Evolutionary conservation across 2,329 filamentous ascomycete species (phyloP).

Genomic region (Exophiala dermatitidis): DNA sequence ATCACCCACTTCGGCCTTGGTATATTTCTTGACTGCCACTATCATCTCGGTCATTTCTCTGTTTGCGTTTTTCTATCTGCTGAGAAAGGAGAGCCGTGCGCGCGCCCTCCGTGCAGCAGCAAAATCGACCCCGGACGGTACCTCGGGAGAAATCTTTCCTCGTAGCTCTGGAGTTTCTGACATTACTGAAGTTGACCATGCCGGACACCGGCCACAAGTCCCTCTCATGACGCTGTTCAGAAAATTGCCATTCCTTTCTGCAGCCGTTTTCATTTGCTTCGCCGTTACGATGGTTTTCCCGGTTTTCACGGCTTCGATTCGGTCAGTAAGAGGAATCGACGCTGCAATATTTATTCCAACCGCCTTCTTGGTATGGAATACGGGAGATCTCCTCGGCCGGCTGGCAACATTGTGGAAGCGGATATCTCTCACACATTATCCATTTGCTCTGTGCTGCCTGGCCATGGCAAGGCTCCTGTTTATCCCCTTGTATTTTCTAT

Average conservation of each 20-base stretch:
- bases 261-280: slow-evolving; percentile 75
- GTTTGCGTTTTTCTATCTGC: slow-evolving; percentile 65
- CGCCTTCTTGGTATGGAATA: slow-evolving; percentile 87
- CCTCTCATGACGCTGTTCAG: slow-evolving; percentile 60
- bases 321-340: slow-evolving; percentile 53
- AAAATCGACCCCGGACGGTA: slow-evolving; percentile 19
- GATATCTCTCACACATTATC: slow-evolving; percentile 54
- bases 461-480: slow-evolving; percentile 61
- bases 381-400: slow-evolving; percentile 74
- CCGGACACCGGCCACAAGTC: slow-evolving; percentile 40
- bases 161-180: slow-evolving; percentile 32
- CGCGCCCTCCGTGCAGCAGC: slow-evolving; percentile 12
- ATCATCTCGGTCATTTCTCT: slow-evolving; percentile 64
- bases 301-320: slow-evolving; percentile 71
- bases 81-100: slow-evolving; percentile 43
- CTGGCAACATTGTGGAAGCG: slow-evolving; percentile 55
- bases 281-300: slow-evolving; percentile 88
- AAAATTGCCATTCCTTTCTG: slow-evolving; percentile 71
- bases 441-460: slow-evolving; percentile 60
- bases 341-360: slow-evolving; percentile 76
- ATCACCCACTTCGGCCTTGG: slow-evolving; percentile 66
- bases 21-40: slow-evolving; percentile 86
- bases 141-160: slow-evolving; percentile 19
- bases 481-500: slow-evolving; percentile 79
- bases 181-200: slow-evolving; percentile 34